Conservation (phyloP, 2,329 filamentous ascomycete species). For the Aspergillus ochraceus region DNA sequence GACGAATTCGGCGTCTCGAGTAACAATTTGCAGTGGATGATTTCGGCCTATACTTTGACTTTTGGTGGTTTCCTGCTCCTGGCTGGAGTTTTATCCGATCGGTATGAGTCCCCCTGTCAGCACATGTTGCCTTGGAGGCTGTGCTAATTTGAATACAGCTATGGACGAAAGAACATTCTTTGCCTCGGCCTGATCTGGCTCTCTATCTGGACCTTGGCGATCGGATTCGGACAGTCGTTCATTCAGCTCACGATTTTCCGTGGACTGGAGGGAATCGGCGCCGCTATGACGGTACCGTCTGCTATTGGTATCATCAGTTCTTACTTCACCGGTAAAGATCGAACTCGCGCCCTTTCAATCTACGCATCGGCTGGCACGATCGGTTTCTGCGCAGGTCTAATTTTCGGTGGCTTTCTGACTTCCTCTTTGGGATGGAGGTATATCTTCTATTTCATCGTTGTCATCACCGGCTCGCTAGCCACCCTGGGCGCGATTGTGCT, state of each 20-base stretch:
- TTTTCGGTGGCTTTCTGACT: slow-evolving; percentile 42
- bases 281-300: slow-evolving; percentile 50
- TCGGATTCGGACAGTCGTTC: slow-evolving; percentile 45
- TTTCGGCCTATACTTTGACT: slow-evolving; percentile 43
- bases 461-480: slow-evolving; percentile 32
- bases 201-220: slow-evolving; percentile 36
- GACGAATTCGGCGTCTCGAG: slow-evolving; percentile 36
- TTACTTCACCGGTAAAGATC: slow-evolving; percentile 40
- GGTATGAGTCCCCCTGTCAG: slow-evolving; percentile 17
- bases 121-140: background rate
- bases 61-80: slow-evolving; percentile 40
- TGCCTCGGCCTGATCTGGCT: slow-evolving; percentile 39
- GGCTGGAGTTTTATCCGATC: slow-evolving; percentile 36
- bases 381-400: slow-evolving; percentile 42
- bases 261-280: slow-evolving; percentile 49
- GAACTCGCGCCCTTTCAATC: slow-evolving; percentile 41
- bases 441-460: slow-evolving; percentile 39
- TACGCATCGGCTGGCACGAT: slow-evolving; percentile 42
- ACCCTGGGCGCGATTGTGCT: slow-evolving; percentile 37
- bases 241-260: slow-evolving; percentile 39
- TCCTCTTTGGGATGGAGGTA: slow-evolving; percentile 42
- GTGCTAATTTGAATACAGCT: slow-evolving; percentile 20
- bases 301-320: slow-evolving; percentile 49
- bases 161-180: slow-evolving; percentile 41
- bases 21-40: slow-evolving; percentile 44